A percentile compares a stretch with the other conserved stretches of the same genome.
Conservation (phyloP, 805 yeast species). For the Wickerhamiella vanderwaltii region DNA sequence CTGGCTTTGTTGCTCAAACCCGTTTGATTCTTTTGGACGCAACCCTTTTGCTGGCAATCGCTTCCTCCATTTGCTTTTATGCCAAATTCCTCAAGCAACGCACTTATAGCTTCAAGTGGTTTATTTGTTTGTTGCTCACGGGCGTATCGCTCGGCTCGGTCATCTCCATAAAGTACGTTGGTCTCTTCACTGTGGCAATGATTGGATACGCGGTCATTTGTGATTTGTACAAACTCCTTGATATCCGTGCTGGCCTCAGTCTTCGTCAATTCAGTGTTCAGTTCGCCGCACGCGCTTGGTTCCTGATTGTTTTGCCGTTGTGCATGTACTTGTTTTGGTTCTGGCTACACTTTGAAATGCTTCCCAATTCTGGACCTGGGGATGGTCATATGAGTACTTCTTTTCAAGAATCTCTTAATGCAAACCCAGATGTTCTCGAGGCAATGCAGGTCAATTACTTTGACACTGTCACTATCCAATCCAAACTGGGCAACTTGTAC, state of each 20-base stretch:
- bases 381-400: conserved; percentile 83
- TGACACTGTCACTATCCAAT: conserved; percentile 51
- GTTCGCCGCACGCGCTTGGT: conserved; percentile 57
- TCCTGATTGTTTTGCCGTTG: conserved; percentile 62
- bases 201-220: conserved; percentile 83
- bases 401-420: conserved; percentile 74
- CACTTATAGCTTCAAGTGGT: conserved; percentile 78
- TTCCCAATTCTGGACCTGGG: conserved; percentile 80
- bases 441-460: conserved; percentile 56
- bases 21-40: conserved; percentile 87
- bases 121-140: conserved; percentile 79
- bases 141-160: conserved; percentile 85
- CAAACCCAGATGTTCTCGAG: conserved; percentile 50
- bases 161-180: conserved; percentile 93
- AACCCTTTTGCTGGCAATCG: conserved; percentile 78
- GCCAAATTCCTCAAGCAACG: conserved; percentile 54
- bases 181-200: conserved; percentile 73
- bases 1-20: conserved; percentile 71
- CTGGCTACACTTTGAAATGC: conserved; percentile 65
- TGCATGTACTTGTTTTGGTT: conserved; percentile 58
- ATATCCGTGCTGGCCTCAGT: conserved; percentile 56
- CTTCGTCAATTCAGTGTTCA: conserved; percentile 34
- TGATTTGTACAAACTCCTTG: conserved; percentile 42
- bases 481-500: conserved; percentile 46
- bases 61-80: conserved; percentile 64